Base-by-base conservation (phyloP, 2,329 filamentous ascomycete genomes). In the Ascochyta koolunga region DNA sequence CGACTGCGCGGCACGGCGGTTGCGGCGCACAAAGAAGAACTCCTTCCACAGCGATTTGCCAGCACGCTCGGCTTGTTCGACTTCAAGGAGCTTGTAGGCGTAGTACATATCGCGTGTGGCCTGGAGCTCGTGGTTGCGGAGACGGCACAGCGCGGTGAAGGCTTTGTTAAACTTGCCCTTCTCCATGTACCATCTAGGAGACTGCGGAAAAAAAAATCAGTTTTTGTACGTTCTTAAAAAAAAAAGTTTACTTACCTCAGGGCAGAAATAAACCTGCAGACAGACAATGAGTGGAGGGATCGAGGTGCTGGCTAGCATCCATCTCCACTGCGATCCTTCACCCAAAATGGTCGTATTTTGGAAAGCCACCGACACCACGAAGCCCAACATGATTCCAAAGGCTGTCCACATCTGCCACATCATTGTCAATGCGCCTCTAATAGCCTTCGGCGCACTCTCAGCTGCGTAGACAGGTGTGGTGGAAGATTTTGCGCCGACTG, bases 51-150 rank as follows among this genome's bases (percentile, higher is more conserved):
- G 40, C 55, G 51, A 75, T 41, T 58, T 66, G 55, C 59, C 73
- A 11, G 61, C 74, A 52, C 66, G 74, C 32, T 71, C 62, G 31
- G 64, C 69, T 11, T 66, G 68, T 64, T 71, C 76, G 43, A 67
- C 72, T 61, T 68, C 71, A 56, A 67, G 72, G 46, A 74, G 60
- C 38, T 70, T 68, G 37, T 69, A 67, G 2, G 70, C 71, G 62
- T 85, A 84, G 74, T 83, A 86, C 59, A 81, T 77, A 56, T 85
- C 83, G 32, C 83, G 73, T 0, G 82, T 82, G 2, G 82, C 83
- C 55, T 84, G 81, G 16, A 86, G 74, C 13, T 81, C 76, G 19
- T 78, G 78, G 21, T 76, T 76, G 4, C 83, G 79, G 70, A 88
- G 40, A 80, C 84, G 6, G 80, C 81, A 67, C 82, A 72, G 65